Evolutionary conservation across 768 basidiomycete species (phyloP).

Genomic region (Agrocybe praecox): DNA sequence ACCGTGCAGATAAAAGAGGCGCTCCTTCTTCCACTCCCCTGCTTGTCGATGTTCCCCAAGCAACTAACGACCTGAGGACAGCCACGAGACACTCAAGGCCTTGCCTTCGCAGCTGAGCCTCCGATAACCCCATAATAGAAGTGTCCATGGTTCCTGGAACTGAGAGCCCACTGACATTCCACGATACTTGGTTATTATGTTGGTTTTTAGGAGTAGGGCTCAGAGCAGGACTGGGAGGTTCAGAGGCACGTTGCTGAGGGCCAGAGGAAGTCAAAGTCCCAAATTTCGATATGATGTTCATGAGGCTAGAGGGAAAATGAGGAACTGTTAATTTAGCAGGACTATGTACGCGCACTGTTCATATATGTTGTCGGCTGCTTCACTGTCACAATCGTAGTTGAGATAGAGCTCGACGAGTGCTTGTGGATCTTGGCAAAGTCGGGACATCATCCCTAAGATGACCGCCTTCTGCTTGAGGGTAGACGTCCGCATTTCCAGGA

Average conservation of each 20-base stretch:
- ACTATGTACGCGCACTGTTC: conserved; percentile 68
- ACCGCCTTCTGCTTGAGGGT: conserved; percentile 94
- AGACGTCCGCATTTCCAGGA: conserved; percentile 96
- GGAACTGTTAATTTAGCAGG: not conserved
- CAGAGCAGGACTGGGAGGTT: conserved; percentile 63
- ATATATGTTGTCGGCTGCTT: conserved; percentile 95
- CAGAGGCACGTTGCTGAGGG: conserved; percentile 49
- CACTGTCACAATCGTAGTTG: conserved; percentile 98
- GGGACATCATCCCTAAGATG: conserved; percentile 84
- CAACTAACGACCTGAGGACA: conserved; percentile 86
- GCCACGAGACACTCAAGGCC: conserved; percentile 94
- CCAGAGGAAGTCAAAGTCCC: conserved; percentile 58
- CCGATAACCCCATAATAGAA: conserved; percentile 69
- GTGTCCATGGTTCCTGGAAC: conserved; percentile 71
- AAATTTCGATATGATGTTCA: conserved; percentile 96
- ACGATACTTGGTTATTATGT: conserved; percentile 49
- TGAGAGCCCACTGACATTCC: conserved; percentile 65
- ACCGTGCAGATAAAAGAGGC: conserved; percentile 40
- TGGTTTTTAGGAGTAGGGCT: conserved; percentile 53
- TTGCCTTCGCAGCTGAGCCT: conserved; percentile 84
- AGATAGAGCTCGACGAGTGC: conserved; percentile 97
- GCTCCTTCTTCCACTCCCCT: conserved; percentile 45
- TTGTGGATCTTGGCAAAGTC: conserved; percentile 94
- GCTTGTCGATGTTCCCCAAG: conserved; percentile 75
- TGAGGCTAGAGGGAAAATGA: conserved; percentile 52